Evolutionary conservation across 371 early-diverging fungal species (phyloP).

Genomic region (Mortierella sp.): DNA sequence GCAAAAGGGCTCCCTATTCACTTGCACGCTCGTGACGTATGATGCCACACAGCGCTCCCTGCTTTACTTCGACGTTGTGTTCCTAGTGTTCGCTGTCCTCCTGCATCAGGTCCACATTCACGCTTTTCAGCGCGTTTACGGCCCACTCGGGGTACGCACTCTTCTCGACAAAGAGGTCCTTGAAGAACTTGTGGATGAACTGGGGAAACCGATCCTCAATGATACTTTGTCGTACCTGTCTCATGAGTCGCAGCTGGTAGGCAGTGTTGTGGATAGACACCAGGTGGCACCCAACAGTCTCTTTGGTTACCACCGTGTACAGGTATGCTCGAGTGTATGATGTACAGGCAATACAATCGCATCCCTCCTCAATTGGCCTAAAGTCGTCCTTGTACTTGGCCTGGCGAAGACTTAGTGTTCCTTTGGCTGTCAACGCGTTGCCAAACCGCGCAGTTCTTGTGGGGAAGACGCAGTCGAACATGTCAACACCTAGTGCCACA

Average conservation of each 20-base stretch:
- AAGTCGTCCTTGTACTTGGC: slow-evolving; percentile 73
- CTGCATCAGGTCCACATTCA: slow-evolving; percentile 72
- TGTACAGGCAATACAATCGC: slow-evolving; percentile 89
- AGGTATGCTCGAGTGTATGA: slow-evolving; percentile 86
- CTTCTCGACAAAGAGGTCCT: slow-evolving; percentile 71
- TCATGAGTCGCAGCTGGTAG: slow-evolving; percentile 91
- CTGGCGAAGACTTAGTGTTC: slow-evolving; percentile 77
- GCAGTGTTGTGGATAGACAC: slow-evolving; percentile 92
- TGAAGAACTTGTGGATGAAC: slow-evolving; percentile 84
- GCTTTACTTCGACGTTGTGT: not conserved
- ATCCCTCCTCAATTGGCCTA: slow-evolving; percentile 84
- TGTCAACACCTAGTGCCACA: slow-evolving; percentile 94
- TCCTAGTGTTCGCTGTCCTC: slow-evolving; percentile 11
- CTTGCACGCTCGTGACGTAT: slow-evolving; percentile 6
- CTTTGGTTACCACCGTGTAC: slow-evolving; percentile 78
- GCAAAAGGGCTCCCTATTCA: slow-evolving; percentile 8
- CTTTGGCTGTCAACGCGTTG: slow-evolving; percentile 85
- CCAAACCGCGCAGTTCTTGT: slow-evolving; percentile 98
- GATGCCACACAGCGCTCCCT: not conserved
- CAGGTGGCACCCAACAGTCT: slow-evolving; percentile 93
- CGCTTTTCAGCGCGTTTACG: slow-evolving; percentile 82
- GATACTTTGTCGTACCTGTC: slow-evolving; percentile 83
- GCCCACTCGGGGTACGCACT: slow-evolving; percentile 89
- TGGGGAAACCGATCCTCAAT: slow-evolving; percentile 80
- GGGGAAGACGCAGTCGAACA: slow-evolving; percentile 98